Base-by-base conservation (phyloP, 2,329 filamentous ascomycete species). In the Arachnomyces sp. region DNA sequence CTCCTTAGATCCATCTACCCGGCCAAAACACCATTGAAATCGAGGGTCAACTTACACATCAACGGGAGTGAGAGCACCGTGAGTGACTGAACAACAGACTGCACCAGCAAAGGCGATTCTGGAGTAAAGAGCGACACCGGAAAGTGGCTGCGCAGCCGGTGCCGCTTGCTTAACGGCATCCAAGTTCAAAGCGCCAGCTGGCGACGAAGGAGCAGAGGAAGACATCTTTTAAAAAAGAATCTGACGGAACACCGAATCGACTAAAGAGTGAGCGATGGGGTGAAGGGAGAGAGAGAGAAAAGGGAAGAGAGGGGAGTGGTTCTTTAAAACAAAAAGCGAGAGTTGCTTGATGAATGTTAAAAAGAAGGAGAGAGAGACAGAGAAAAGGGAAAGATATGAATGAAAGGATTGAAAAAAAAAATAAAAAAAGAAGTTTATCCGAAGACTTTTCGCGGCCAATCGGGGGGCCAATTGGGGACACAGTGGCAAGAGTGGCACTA, bases 91-190 rank as follows among this genome's bases (percentile, higher is more conserved):
- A 73, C 92, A 98, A 82, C 92, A 95, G 76, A 96, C 74, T 59
- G 92, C 92, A 73, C 92, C 92, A 60, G 92, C 89, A 60, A 98
- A 84, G 72, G 92, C 90, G 75, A 95, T 95, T 71, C 87, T 81
- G 59, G 86, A 86, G 82, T 96, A 96, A 58, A 98, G 86, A 45
- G 67, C 73, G 53, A 88, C 35, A 48, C 81, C 79, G 53, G 21
- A n/a, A n/a, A n/a, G 5, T 25, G 21, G 21, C 21, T 25, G n/a
- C n/a, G n/a, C 9, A 9, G 21, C 9, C 21, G 5, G 21, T 9
- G 21, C 21, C 5, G 9, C 21, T 25, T 25, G 5, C 21, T 25
- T 25, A 25, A 25, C 21, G 21, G 21, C 21, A 25, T 25, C 78
- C 73, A 53, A 65, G 9, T 25, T 78, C 73, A 53, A 65, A 55